A percentile compares a stretch with the other conserved stretches of the same genome.
phyloP scores from a whole-genome alignment of 129 eudicot species.

The Tagetes patula region DNA sequence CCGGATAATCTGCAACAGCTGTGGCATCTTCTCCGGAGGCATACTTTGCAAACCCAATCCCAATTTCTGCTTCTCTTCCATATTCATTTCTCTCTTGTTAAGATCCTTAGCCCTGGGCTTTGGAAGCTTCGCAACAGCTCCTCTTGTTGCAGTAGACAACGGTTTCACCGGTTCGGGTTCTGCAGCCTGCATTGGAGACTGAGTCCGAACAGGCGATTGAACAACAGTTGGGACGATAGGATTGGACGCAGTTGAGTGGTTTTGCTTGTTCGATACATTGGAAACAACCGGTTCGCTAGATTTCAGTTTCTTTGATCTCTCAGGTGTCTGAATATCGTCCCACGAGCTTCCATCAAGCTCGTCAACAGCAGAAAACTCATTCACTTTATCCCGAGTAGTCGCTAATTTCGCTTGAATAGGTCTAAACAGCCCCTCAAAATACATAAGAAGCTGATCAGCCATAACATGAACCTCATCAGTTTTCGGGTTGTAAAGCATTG shows the following conservation, averaged over 20 bases:
- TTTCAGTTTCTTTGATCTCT: constrained; percentile 50
- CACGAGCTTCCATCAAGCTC: constrained; percentile 77
- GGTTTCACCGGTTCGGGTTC: constrained; percentile 43
- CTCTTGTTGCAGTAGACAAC: constrained; percentile 25
- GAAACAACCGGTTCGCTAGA: constrained; percentile 26
- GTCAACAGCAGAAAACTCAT: constrained; percentile 33
- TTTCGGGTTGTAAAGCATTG: constrained; percentile 79
- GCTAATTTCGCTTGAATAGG: constrained; percentile 56
- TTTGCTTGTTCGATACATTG: constrained; percentile 36
- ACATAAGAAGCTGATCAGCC: constrained; percentile 58
- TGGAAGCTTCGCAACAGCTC: constrained; percentile 47
- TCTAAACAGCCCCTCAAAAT: constrained; percentile 67
- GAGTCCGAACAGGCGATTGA: constrained; percentile 46
- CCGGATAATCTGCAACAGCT: constrained; percentile 73
- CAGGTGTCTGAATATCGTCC: constrained; percentile 55
- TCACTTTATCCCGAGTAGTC: neutral
- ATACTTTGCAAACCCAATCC: constrained; percentile 76
- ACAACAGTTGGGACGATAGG: constrained; percentile 38
- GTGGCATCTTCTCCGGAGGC: constrained; percentile 94
- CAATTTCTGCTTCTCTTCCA: constrained; percentile 88
- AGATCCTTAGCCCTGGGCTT: constrained; percentile 88
- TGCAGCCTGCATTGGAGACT: constrained; percentile 55
- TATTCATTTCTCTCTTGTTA: constrained; percentile 79
- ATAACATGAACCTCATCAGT: constrained; percentile 60
- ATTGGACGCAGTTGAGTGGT: constrained; percentile 55